Conservation (phyloP, 1,139 yeast species). For the Geotrichum klebahnii region DNA sequence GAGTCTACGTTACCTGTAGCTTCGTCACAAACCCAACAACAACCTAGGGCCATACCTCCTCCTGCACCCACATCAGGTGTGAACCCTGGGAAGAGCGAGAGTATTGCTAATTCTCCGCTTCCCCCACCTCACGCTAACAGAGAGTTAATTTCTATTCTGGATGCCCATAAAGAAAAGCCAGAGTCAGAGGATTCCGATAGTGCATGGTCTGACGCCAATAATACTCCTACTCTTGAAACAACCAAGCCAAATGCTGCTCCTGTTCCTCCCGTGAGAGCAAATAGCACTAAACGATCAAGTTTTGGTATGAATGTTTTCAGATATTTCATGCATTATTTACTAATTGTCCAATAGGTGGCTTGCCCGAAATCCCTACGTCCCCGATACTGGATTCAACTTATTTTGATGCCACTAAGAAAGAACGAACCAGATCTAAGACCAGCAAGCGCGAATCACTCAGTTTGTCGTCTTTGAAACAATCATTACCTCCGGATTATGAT, state of each 20-base stretch:
- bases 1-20: conserved; percentile 11
- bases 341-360: neutral
- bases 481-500: conserved; percentile 12
- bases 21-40: no score
- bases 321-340: neutral
- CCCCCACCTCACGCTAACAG: conserved; percentile 16
- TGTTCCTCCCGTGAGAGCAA: neutral
- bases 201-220: conserved; percentile 6
- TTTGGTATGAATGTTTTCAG: neutral
- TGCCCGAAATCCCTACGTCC: conserved; percentile 17
- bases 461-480: conserved; percentile 7
- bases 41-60: neutral
- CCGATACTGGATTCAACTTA: conserved; percentile 10
- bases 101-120: conserved; percentile 17
- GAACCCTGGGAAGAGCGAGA: conserved; percentile 23
- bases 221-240: neutral
- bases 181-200: conserved; percentile 13
- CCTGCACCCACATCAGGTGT: conserved; percentile 12
- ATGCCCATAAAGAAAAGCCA: conserved; percentile 12
- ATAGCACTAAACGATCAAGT: neutral
- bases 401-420: neutral
- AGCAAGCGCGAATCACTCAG: conserved; percentile 11
- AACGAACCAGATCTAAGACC: conserved; percentile 4
- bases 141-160: conserved; percentile 11
- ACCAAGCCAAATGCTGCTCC: conserved; percentile 7